Percentiles rank a stretch among this genome's conserved stretches.
phyloP scores from a whole-genome alignment of 306 rosid genomes.

The Malus fusca region DNA sequence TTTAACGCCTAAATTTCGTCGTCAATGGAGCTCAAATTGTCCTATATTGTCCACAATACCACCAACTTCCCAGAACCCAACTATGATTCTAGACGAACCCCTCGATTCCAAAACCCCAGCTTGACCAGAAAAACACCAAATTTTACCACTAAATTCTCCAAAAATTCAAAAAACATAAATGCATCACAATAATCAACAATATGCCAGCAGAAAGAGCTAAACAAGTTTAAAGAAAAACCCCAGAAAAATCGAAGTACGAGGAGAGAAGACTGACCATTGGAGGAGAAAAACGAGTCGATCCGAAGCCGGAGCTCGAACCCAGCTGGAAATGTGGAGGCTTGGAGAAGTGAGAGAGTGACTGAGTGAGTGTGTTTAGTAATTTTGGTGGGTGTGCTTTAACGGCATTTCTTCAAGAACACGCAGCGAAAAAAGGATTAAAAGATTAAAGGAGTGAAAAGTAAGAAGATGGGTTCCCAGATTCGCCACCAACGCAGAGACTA shows the following conservation, averaged over 20 bases:
- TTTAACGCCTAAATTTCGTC: too few species aligned
- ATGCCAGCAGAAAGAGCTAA: neutral
- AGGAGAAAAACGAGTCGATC: neutral
- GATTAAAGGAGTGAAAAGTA: neutral
- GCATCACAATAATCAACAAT: neutral
- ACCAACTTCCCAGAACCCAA: too few species aligned
- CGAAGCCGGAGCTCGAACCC: neutral
- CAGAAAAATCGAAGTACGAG: neutral
- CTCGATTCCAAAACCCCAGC: neutral
- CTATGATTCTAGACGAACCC: neutral
- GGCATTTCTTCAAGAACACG: constrained; percentile 52
- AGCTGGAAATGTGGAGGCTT: neutral
- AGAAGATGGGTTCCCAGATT: neutral
- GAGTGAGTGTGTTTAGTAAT: neutral
- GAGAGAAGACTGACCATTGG: neutral
- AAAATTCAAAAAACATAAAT: neutral
- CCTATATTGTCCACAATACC: too few species aligned
- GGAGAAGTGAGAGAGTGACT: neutral
- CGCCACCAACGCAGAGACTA: constrained; percentile 23
- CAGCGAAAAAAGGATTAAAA: neutral
- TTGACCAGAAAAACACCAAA: neutral
- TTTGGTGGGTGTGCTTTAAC: constrained; percentile 33
- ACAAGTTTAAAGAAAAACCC: neutral
- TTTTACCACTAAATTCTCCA: neutral
- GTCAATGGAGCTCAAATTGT: too few species aligned